Base-by-base conservation (phyloP, 1,284 basidiomycete genomes). In the Trichosporon sp. region DNA sequence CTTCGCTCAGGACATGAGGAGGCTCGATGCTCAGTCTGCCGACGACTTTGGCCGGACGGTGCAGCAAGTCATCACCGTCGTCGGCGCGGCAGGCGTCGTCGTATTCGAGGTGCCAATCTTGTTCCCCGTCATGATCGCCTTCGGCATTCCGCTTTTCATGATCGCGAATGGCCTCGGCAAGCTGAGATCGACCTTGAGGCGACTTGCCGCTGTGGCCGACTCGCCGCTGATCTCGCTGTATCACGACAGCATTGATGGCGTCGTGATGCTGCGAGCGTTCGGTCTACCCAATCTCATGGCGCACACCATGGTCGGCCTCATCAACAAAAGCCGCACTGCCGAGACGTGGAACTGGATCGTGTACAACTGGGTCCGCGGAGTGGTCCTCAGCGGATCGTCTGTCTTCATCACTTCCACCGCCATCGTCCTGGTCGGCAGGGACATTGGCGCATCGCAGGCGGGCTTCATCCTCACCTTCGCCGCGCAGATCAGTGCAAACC, bases 31-130 rank as follows among this genome's bases (percentile, higher is more conserved):
- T 29, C 37, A 60, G 44, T 65, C 73, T 16, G 75, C 74, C 7
- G 78, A 90, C 71, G 85, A 87, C 1, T 87, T 89, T 2, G 88
- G 89, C 65, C 83, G 88, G n/a, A 11, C 19, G 1, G 21, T 57
- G 7, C 11, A 34, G 25, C 57, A 58, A 34, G 44, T 66, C 1
- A 56, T 69, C 8, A 63, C 63, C 0, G 56, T 74, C 3, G 46
- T 58, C 3, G 65, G 68, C 0, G 46, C 72, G 1, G 65, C 65
- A 0, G 59, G 58, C 5, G 68, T 73, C 2, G 70, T 75, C 13
- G 71, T 63, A 19, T 60, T 63, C 34, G 65, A 75, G 60, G 67
- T 72, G 1, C 78, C n/a, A 59, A 74, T 72, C 36, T 61, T 78
- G 37, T 52, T 74, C 7, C 14, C 74, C 4, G 60, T 75, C 14